These are phyloP conservation scores for Penstemon eatonii DNA, from an alignment of 257 asterid species.

Conservation along the genomic window DNA sequence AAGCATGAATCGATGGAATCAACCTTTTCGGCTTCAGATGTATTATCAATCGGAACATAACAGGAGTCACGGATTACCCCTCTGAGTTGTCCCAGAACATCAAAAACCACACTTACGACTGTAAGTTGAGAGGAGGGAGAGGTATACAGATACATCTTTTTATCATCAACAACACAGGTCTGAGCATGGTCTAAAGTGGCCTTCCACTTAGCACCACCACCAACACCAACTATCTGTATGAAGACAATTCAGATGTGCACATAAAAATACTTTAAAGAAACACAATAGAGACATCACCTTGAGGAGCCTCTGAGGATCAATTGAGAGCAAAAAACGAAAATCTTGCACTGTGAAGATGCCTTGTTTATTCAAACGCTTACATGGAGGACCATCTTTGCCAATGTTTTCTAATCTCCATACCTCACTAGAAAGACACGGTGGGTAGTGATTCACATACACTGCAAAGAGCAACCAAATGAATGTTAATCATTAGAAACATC, in stretches of 20 bases:
- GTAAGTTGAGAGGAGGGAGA: conserved; percentile 15
- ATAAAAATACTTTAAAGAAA: not conserved
- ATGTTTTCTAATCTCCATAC: conserved; percentile 37
- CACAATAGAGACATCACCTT: conserved; percentile 24
- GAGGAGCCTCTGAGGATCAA: conserved; percentile 34
- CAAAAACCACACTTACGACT: conserved; percentile 23
- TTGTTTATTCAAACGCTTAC: conserved; percentile 15
- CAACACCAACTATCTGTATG: conserved; percentile 34
- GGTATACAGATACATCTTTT: conserved; percentile 21
- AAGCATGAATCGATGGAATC: not conserved
- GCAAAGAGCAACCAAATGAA: conserved; percentile 22
- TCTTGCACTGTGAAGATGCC: conserved; percentile 33
- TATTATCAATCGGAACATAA: conserved; percentile 25
- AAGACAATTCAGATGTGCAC: not conserved
- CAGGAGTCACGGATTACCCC: conserved; percentile 34
- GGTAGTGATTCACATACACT: conserved; percentile 29
- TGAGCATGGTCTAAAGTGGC: conserved; percentile 41
- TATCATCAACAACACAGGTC: conserved; percentile 34
- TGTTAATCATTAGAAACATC: not conserved
- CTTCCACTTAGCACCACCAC: conserved; percentile 31
- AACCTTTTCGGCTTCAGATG: conserved; percentile 33
- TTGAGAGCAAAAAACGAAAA: conserved; percentile 38
- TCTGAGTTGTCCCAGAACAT: conserved; percentile 36
- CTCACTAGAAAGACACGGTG: conserved; percentile 30
- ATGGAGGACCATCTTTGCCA: conserved; percentile 24